Base-by-base conservation (phyloP, 352 stramenopile species). In the Globisporangium paroecandrum region DNA sequence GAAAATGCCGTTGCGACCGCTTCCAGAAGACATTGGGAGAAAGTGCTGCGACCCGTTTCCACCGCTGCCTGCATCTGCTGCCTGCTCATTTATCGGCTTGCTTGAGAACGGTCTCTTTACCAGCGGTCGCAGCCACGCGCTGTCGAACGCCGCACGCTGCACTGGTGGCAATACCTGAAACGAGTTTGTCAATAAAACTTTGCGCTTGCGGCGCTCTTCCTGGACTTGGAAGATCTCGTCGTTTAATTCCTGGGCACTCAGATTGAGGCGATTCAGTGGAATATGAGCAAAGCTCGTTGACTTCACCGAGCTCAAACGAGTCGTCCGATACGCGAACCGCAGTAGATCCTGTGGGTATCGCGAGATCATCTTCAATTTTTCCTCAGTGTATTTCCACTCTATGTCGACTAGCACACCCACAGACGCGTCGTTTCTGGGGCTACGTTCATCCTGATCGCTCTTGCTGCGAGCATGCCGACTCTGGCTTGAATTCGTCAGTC, bases 221-320 rank as follows among this genome's bases (percentile, higher is more conserved):
- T 91, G 79, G 1, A 79, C 67, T 1, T 79, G 56, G 60, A 85
- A 74, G 15, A 85, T 63, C 18, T 87, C 78, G 20, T 91, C 82
- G 43, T 78, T 85, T 15, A 93, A 64, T n/a, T 83, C 73, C 47
- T 84, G 75, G 15, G 77, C 63, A 69, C 71, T 79, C 43, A 76
- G 70, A 20, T 73, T 70, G 2, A 86, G 66, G 9, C 81, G 68
- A 13, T 63, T 75, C 15, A 76, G 70, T 1, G 85, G 78, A 1
- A 93, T 61, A 4, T 84, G 77, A 9, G 89, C 70, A 34, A 91
- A 93, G 53, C 85, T 89, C 3, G 80, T 85, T 1, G 78, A 75
- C 12, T 84, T 84, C 62, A 93, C 78, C 1, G 70, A 75, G 43
- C 90, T 75, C 13, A 91, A 58, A 22, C 82, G 75, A 55, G 82